Evolutionary conservation across 2,329 filamentous ascomycete genomes (phyloP), one percentile per base, ranked within the genome.

Genomic region (Chrysoporthe deuterocubensis): DNA sequence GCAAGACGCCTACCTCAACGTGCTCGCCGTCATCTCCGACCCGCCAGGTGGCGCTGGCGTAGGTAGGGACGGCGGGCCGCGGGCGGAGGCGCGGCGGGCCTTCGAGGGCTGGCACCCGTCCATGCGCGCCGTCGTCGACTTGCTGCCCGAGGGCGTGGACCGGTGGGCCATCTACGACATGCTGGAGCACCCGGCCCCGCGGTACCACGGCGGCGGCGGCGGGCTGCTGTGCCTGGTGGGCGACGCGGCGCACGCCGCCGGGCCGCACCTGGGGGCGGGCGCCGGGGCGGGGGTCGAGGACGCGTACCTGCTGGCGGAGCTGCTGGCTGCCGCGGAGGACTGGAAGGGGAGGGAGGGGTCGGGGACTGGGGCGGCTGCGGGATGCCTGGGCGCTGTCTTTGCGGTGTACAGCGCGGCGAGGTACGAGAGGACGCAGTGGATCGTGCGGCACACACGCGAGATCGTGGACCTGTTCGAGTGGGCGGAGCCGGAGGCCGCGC

Each of bases 241-340:
- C 8, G 86, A 89, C 70, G 85, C 86, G 0, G 87, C 87, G 4
- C 86, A 89, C 70, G 85, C 86, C 0, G 77, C 80, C 0, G 83
- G 82, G 0, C 86, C 86, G 0, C 84, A 87, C 73, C 81, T 85
- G 11, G 86, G 86, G 3, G 81, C 85, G 0, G 86, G 86, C 6
- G 86, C 86, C 1, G 84, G 85, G 2, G 82, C 84, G 72, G 85
- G 84, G 16, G 80, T 88, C 65, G 86, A 88, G 73, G 86, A 88
- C 69, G 81, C 81, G 1, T 77, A 85, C 37, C 74, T 82, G 0
- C 77, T 86, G 48, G 76, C 78, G 8, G 73, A 75, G 8, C 65
- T 84, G 4, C 69, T 85, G 44, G 68, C 54, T 13, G 44, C 32
- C 0, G 67, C 56, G 9, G 42, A n/a, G 5, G 63, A 66, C 21